These are phyloP conservation scores for Diddensiella transvaalensis DNA, from an alignment of 805 yeast species.

Conservation along the genomic window DNA sequence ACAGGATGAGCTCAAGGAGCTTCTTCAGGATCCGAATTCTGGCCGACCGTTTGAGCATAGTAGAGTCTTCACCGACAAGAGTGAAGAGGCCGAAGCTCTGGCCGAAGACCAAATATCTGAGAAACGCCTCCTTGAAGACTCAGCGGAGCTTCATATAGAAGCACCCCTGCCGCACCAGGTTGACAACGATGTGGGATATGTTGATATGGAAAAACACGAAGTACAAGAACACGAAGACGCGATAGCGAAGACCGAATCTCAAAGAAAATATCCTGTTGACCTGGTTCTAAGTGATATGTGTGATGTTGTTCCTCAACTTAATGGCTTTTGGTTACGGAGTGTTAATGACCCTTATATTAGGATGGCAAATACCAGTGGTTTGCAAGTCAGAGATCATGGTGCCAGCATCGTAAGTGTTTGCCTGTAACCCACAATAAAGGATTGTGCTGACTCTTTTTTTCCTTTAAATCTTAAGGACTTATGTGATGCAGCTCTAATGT, in stretches of 20 bases:
- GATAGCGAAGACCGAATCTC: neutral
- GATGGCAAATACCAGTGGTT: slow-evolving; percentile 92
- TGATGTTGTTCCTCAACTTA: slow-evolving; percentile 50
- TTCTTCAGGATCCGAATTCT: slow-evolving; percentile 26
- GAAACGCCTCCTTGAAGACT: neutral
- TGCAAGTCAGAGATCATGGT: slow-evolving; percentile 73
- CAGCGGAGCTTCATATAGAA: neutral
- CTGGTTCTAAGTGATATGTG: slow-evolving; percentile 79
- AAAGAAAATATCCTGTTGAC: slow-evolving; percentile 48
- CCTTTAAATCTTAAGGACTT: slow-evolving; percentile 47
- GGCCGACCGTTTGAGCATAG: slow-evolving; percentile 24
- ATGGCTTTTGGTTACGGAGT: slow-evolving; percentile 55
- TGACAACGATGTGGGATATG: slow-evolving; percentile 16
- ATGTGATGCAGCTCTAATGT: slow-evolving; percentile 83
- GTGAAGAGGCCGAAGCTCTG: slow-evolving; percentile 17
- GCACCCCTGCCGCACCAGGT: neutral
- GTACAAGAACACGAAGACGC: slow-evolving; percentile 24
- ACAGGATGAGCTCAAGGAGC: slow-evolving; percentile 33
- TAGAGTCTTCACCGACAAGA: neutral
- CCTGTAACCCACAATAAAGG: neutral
- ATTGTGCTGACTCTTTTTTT: neutral
- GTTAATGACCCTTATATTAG: slow-evolving; percentile 78
- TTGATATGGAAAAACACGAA: slow-evolving; percentile 33
- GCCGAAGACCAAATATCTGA: neutral
- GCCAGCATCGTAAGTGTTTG: slow-evolving; percentile 65